phyloP scores from a whole-genome alignment of 2,329 filamentous ascomycete species.

The Talaromyces sp. region DNA sequence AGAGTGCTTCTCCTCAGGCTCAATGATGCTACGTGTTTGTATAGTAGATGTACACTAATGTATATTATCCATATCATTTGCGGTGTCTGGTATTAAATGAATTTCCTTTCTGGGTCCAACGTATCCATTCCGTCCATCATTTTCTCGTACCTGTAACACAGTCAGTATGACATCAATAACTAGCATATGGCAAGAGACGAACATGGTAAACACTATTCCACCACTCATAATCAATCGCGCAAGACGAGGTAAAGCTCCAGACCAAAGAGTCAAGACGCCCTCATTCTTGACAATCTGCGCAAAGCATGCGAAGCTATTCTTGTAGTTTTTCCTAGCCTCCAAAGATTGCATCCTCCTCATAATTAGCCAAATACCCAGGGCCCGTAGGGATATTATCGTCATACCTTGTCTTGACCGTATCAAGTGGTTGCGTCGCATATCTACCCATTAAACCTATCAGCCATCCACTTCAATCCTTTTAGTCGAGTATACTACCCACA shows the following conservation, averaged over 20 bases:
- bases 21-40: constrained; percentile 13
- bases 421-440: constrained; percentile 65
- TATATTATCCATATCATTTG: constrained; percentile 4
- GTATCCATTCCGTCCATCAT: constrained; percentile 81
- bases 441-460: constrained; percentile 25
- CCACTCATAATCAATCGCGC: constrained; percentile 84
- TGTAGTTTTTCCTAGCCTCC: constrained; percentile 75
- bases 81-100: constrained; percentile 56
- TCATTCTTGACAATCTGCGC: constrained; percentile 82
- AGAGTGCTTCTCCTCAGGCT: constrained; percentile 17
- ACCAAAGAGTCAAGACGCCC: constrained; percentile 88
- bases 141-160: constrained; percentile 70
- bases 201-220: constrained; percentile 96
- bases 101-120: constrained; percentile 78
- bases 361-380: constrained; percentile 19
- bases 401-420: constrained; percentile 85
- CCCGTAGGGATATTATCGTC: background rate
- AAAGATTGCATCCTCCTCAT: constrained; percentile 81
- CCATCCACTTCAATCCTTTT: background rate
- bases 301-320: constrained; percentile 82
- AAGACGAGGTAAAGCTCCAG: constrained; percentile 80
- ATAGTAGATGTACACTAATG: constrained; percentile 16
- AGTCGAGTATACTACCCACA: constrained; percentile 53
- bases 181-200: constrained; percentile 26
- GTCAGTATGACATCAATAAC: background rate